Percentiles rank a stretch among this genome's conserved stretches.
Conservation (phyloP, 176 grass and related monocot genomes). For the Oryza punctata region DNA sequence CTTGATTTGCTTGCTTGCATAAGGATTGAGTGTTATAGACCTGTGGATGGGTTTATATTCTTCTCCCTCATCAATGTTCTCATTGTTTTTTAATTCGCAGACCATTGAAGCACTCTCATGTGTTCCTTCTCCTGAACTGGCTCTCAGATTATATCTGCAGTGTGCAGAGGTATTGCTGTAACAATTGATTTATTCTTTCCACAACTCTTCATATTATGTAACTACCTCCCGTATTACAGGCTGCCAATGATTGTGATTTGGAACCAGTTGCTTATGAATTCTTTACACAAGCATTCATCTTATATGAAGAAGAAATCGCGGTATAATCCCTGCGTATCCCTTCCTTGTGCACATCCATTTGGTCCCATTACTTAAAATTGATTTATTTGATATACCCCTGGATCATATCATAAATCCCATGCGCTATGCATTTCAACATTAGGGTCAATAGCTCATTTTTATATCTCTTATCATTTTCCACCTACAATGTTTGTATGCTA, state of each 20-base stretch:
- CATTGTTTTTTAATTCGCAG: slow-evolving; percentile 39
- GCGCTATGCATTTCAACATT: slow-evolving; percentile 11
- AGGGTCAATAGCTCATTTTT: not conserved
- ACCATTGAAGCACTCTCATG: slow-evolving; percentile 68
- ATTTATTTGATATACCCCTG: not conserved
- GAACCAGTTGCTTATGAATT: slow-evolving; percentile 99
- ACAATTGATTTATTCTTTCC: slow-evolving; percentile 18
- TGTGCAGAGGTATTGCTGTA: slow-evolving; percentile 71
- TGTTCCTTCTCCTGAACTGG: slow-evolving; percentile 76
- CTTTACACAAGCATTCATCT: slow-evolving; percentile 97
- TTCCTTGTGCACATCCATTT: not conserved
- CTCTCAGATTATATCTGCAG: slow-evolving; percentile 73
- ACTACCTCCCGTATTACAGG: slow-evolving; percentile 53
- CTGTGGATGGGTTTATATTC: slow-evolving; percentile 14
- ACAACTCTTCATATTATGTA: slow-evolving; percentile 24
- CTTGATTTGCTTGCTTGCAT: not conserved
- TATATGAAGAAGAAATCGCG: slow-evolving; percentile 96
- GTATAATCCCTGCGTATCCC: slow-evolving; percentile 40
- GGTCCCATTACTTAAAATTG: not conserved
- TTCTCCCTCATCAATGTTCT: slow-evolving; percentile 14
- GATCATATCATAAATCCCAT: slow-evolving; percentile 5
- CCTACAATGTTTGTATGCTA: slow-evolving; percentile 24
- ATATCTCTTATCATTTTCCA: slow-evolving; percentile 1
- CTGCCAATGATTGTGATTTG: slow-evolving; percentile 97
- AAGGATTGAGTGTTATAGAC: not conserved